These are phyloP conservation scores for Sporisorium iseilematis-ciliati DNA, from an alignment of 1,284 basidiomycete species.

Conservation along the genomic window DNA sequence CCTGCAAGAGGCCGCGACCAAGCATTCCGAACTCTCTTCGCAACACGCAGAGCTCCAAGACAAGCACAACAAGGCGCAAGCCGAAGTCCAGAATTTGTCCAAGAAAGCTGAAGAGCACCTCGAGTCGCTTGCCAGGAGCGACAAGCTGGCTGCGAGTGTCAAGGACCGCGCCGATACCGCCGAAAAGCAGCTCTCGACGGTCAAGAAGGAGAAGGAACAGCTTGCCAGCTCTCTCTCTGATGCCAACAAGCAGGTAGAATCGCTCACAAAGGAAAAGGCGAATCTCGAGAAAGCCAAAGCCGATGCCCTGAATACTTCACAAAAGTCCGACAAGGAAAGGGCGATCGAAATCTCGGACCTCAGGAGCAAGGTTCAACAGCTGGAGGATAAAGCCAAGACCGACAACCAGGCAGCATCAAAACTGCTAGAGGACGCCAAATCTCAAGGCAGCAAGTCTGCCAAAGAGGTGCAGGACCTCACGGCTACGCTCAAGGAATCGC, in stretches of 20 bases:
- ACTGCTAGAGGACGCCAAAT: slow-evolving; percentile 25
- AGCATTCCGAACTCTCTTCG: slow-evolving; percentile 2
- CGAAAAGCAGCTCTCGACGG: slow-evolving; percentile 30
- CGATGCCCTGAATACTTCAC: slow-evolving; percentile 17
- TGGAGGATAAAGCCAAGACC: slow-evolving; percentile 19
- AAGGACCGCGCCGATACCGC: slow-evolving; percentile 17
- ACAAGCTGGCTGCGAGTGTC: slow-evolving; percentile 21
- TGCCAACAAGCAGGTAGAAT: slow-evolving; percentile 26
- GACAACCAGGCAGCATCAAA: slow-evolving; percentile 19
- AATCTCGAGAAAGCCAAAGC: slow-evolving; percentile 25
- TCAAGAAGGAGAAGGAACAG: slow-evolving; percentile 38
- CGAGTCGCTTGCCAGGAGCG: slow-evolving; percentile 18
- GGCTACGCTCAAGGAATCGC: slow-evolving; percentile 21
- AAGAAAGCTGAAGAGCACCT: slow-evolving; percentile 24
- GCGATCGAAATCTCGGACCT: slow-evolving; percentile 27
- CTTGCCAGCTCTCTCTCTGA: slow-evolving; percentile 30
- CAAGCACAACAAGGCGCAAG: slow-evolving; percentile 27
- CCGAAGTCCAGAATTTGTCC: slow-evolving; percentile 15
- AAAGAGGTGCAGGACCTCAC: slow-evolving; percentile 18
- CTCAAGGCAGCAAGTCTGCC: slow-evolving; percentile 22
- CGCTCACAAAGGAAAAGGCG: slow-evolving; percentile 31
- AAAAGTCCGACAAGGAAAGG: slow-evolving; percentile 22
- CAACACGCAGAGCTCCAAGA: slow-evolving; percentile 22
- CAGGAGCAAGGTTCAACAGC: slow-evolving; percentile 32
- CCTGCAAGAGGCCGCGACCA: slow-evolving; percentile 17